Evolutionary conservation across 2,329 filamentous ascomycete species (phyloP).

Genomic region (Diaporthe eres): DNA sequence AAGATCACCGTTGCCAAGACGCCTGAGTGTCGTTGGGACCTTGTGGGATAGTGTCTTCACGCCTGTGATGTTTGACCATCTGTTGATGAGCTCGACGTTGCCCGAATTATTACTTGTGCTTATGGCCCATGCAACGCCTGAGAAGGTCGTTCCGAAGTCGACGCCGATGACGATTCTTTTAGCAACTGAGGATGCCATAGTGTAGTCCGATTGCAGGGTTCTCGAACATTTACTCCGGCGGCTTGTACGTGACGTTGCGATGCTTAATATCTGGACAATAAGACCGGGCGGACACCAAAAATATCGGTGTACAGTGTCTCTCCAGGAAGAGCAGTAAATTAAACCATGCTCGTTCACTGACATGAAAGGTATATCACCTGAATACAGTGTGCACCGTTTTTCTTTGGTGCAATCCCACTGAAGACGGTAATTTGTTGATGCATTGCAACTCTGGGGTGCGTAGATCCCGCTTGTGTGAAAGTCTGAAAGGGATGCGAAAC

Average conservation of each 20-base stretch:
- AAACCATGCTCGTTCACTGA: not conserved
- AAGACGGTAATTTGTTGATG: not conserved
- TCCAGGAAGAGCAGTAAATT: not conserved
- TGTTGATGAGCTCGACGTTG: constrained; percentile 7
- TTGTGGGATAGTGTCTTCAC: constrained; percentile 59
- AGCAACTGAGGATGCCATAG: not conserved
- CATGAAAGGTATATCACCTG: not conserved
- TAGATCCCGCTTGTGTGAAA: not conserved
- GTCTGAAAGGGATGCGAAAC: not conserved
- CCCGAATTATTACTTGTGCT: not conserved
- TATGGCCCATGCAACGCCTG: constrained; percentile 60
- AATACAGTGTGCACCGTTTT: not conserved
- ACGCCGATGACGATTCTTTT: constrained; percentile 65
- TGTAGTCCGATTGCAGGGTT: too few species aligned
- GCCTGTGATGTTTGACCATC: constrained; percentile 40
- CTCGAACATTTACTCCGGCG: too few species aligned
- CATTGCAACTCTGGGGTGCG: too few species aligned
- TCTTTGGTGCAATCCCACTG: not conserved
- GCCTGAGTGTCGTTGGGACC: constrained; percentile 64
- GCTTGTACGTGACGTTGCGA: not conserved
- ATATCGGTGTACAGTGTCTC: not conserved
- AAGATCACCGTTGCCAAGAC: constrained; percentile 53
- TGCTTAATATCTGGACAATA: not conserved
- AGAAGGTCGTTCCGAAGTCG: constrained; percentile 71
- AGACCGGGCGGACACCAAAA: not conserved